A percentile compares a stretch with the other conserved stretches of the same genome.
Evolutionary conservation across 352 stramenopile genomes (phyloP).

Genomic region (Phytophthora cactorum): DNA sequence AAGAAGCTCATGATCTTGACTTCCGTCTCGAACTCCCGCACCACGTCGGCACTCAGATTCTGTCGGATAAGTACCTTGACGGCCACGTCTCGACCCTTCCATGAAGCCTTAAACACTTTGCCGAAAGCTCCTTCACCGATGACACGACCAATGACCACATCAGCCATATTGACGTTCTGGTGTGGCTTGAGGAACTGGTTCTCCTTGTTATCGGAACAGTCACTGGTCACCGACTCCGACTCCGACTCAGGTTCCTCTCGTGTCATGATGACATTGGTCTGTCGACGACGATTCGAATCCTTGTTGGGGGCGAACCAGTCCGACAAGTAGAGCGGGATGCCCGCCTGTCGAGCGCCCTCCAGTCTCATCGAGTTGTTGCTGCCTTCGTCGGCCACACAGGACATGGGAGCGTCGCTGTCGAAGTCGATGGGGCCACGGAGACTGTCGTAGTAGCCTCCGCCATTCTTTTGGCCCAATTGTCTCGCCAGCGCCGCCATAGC

Average conservation of each 20-base stretch:
- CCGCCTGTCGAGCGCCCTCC: slow-evolving; percentile 57
- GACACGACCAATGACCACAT: slow-evolving; percentile 59
- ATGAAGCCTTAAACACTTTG: slow-evolving; percentile 75
- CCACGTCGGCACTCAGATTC: slow-evolving; percentile 69
- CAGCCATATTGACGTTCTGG: slow-evolving; percentile 65
- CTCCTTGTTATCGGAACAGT: slow-evolving; percentile 18
- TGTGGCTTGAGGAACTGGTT: slow-evolving; percentile 45
- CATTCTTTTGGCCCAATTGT: slow-evolving; percentile 41
- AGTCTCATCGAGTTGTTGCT: slow-evolving; percentile 58
- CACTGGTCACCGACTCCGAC: slow-evolving; percentile 22
- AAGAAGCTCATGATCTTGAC: slow-evolving; percentile 91
- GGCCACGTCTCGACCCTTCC: slow-evolving; percentile 60
- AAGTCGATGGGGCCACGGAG: slow-evolving; percentile 16
- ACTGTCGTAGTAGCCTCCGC: slow-evolving; percentile 37
- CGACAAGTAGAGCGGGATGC: slow-evolving; percentile 70
- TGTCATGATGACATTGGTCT: slow-evolving; percentile 40
- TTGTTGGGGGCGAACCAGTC: slow-evolving; percentile 51
- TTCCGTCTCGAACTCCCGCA: slow-evolving; percentile 83
- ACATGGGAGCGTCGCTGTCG: slow-evolving; percentile 40
- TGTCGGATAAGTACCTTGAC: slow-evolving; percentile 83
- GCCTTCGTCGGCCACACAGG: slow-evolving; percentile 38
- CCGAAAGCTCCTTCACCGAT: slow-evolving; percentile 85
- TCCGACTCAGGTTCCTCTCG: slow-evolving; percentile 30
- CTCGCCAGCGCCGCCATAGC: slow-evolving; percentile 27
- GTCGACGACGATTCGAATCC: slow-evolving; percentile 25